phyloP scores from a whole-genome alignment of 2,329 filamentous ascomycete species.

The Plectosphaerella sp. region DNA sequence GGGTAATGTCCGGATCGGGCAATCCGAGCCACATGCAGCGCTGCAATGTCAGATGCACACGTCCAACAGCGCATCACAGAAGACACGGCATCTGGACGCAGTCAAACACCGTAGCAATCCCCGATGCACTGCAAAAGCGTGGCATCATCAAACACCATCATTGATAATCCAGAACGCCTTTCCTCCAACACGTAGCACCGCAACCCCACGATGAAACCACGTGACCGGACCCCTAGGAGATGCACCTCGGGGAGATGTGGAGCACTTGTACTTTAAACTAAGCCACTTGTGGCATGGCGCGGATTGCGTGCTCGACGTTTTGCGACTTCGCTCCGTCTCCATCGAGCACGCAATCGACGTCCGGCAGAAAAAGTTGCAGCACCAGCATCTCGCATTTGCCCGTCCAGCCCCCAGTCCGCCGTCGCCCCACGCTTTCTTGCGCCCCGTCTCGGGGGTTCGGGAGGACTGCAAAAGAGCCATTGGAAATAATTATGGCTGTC shows the following conservation, averaged over 20 bases:
- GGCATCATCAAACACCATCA: too few species aligned
- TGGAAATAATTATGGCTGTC: background rate
- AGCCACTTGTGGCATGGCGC: background rate
- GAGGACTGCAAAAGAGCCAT: background rate
- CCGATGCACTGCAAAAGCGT: too few species aligned
- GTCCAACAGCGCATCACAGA: too few species aligned
- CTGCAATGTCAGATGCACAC: too few species aligned
- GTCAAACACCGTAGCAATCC: too few species aligned
- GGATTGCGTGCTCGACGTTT: conserved; percentile 4
- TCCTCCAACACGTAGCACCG: too few species aligned
- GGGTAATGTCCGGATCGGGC: too few species aligned
- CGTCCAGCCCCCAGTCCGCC: background rate
- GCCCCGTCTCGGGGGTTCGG: background rate
- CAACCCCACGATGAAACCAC: background rate
- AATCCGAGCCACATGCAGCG: too few species aligned
- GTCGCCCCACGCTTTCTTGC: background rate
- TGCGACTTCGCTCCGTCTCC: background rate
- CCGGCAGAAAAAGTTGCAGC: conserved; percentile 1
- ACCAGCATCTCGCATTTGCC: background rate
- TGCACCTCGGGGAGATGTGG: background rate
- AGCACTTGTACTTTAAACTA: background rate
- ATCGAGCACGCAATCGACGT: conserved; percentile 1
- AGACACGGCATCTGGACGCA: too few species aligned
- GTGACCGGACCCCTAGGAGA: background rate
- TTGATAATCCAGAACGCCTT: too few species aligned